phyloP scores from a whole-genome alignment of 2,329 filamentous ascomycete genomes.

The Phyllosticta ampelicida region DNA sequence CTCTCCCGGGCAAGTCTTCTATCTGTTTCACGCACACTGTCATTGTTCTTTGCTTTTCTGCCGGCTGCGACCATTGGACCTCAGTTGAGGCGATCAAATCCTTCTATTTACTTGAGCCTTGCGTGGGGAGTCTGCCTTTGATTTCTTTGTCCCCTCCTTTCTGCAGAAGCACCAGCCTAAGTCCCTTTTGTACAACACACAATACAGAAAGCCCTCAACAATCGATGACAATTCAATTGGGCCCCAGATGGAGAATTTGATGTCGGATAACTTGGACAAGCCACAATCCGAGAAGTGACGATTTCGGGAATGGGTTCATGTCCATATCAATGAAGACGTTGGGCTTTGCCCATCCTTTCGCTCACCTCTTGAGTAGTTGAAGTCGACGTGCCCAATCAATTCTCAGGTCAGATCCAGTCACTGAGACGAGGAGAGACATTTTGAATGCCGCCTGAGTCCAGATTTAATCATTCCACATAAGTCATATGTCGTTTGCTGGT shows the following conservation, averaged over 20 bases:
- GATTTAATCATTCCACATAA: not conserved
- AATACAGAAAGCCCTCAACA: too few species aligned
- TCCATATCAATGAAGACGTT: too few species aligned
- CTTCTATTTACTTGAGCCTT: not conserved
- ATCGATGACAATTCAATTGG: too few species aligned
- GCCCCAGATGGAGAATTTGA: too few species aligned
- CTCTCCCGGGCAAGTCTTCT: not conserved
- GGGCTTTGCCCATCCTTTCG: too few species aligned
- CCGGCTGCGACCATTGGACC: not conserved
- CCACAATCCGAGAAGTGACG: too few species aligned
- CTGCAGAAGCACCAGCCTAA: too few species aligned
- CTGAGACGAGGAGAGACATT: not conserved
- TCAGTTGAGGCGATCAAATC: not conserved
- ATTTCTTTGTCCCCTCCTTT: too few species aligned
- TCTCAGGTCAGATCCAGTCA: not conserved
- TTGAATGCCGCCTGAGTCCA: not conserved
- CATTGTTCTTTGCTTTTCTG: not conserved
- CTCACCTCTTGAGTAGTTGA: too few species aligned
- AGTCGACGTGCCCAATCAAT: not conserved
- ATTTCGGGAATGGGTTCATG: too few species aligned
- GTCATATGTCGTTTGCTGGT: constrained; percentile 4
- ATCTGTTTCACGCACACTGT: not conserved
- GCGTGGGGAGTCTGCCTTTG: not conserved
- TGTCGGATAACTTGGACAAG: too few species aligned
- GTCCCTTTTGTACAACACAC: too few species aligned